These are phyloP conservation scores for Huntiella omanensis DNA, from an alignment of 2,329 filamentous ascomycete species.

Conservation along the genomic window DNA sequence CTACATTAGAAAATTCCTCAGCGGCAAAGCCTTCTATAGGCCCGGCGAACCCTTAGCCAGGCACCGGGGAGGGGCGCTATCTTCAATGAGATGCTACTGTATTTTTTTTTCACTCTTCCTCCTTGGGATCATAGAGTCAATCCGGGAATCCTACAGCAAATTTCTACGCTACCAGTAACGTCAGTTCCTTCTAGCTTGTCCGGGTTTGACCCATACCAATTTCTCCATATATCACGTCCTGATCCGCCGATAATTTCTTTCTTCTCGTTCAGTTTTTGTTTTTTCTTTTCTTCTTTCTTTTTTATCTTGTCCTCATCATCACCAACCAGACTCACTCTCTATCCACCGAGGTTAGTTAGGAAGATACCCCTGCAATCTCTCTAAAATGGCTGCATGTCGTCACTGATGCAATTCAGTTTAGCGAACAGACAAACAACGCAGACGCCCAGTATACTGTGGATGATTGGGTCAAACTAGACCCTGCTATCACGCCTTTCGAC, in stretches of 20 bases:
- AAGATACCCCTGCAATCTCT: too few species aligned
- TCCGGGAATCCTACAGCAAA: constrained; percentile 1
- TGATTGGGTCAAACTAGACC: background rate
- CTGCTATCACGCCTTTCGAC: constrained; percentile 1
- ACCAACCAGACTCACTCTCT: background rate
- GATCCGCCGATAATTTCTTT: background rate
- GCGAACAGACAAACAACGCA: background rate
- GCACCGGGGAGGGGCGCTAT: too few species aligned
- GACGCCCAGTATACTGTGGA: too few species aligned
- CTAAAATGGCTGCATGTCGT: background rate
- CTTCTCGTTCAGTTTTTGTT: background rate
- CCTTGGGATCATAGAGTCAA: too few species aligned
- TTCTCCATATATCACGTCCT: constrained; percentile 1
- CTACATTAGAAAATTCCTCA: too few species aligned
- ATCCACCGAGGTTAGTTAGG: too few species aligned
- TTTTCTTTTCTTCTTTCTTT: background rate
- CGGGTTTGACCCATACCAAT: background rate
- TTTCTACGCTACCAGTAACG: constrained; percentile 2
- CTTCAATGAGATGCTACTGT: too few species aligned
- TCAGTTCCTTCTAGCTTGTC: background rate
- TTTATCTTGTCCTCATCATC: background rate
- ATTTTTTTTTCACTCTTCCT: too few species aligned
- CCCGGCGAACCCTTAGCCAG: too few species aligned
- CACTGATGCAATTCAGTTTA: background rate
- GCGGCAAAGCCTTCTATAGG: too few species aligned